These are phyloP conservation scores for Raddia guianensis DNA, from an alignment of 176 grass and related monocot species.

Conservation along the genomic window DNA sequence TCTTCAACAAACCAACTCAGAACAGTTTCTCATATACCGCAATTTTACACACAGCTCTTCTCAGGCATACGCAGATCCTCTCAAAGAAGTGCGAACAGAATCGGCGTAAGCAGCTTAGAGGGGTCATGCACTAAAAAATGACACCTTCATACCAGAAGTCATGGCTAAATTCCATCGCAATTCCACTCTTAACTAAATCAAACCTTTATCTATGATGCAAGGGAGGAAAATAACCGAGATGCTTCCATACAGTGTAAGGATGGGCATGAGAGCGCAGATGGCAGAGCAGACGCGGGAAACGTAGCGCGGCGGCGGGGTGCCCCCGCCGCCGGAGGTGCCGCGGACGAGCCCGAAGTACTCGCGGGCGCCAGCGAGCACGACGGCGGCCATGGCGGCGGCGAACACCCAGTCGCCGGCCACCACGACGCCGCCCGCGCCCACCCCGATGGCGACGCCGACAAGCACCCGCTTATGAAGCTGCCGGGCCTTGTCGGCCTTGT, in stretches of 20 bases:
- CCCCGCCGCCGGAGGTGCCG: slow-evolving; percentile 45
- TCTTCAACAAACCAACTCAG: neutral
- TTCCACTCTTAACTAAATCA: neutral
- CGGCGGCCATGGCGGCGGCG: slow-evolving; percentile 51
- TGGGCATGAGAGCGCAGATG: slow-evolving; percentile 81
- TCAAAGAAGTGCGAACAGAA: neutral
- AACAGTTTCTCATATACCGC: neutral
- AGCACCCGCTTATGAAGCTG: slow-evolving; percentile 71
- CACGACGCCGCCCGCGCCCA: slow-evolving; percentile 75
- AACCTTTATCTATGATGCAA: neutral
- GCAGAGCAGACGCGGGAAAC: slow-evolving; percentile 75
- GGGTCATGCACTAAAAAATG: slow-evolving; percentile 5
- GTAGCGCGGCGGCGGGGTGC: slow-evolving; percentile 70
- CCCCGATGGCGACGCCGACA: slow-evolving; percentile 81
- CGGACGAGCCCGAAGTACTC: slow-evolving; percentile 91
- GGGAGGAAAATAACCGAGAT: neutral
- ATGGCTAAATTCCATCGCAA: slow-evolving; percentile 13
- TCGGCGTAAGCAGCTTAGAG: neutral
- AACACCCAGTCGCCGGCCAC: slow-evolving; percentile 81
- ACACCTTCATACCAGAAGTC: neutral
- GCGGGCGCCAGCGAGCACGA: slow-evolving; percentile 53
- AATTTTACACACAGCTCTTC: neutral
- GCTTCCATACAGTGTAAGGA: slow-evolving; percentile 72
- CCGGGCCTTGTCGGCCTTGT: slow-evolving; percentile 35
- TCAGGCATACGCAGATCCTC: neutral